Evolutionary conservation across 75 land plant genomes (phyloP), one percentile per base, ranked within the genome.

Genomic region (Sequoiadendron giganteum): DNA sequence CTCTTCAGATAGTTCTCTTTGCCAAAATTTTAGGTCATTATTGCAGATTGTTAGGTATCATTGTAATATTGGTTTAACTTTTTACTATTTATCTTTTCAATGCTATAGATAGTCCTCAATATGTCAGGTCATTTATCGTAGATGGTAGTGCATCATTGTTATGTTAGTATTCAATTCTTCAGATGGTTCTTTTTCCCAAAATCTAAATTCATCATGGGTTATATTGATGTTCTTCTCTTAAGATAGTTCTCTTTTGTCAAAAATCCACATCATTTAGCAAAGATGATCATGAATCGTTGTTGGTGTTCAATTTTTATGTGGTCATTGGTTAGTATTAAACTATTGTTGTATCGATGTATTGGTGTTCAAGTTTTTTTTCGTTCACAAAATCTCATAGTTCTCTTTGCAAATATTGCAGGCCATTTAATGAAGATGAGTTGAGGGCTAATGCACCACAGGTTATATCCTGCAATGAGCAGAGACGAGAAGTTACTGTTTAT

Each of bases 391-490:
- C 70, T 65, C 70, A 65, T 8, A 28, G 70, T 28, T 79, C 1
- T 79, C 21, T 19, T 79, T 79, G 47, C 82, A 40, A 79, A 79
- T 19, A 79, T 79, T 82, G 28, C 86, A 97, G 99, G 91, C 99
- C 99, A 6, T 90, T 93, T 86, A 95, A 83, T 87, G 99, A 97
- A 5, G 99, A 97, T 11, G 99, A 97, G 90, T 45, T 78, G 47
- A 87, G 89, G 83, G 49, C 95, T 36, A 90, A 94, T 89, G 94
- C 93, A 9, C 97, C 96, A 1, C 95, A 95, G 39, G 97, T 95
- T n/a, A 93, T 97, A 28, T 90, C 96, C 25, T 97, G 99, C 87
- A 86, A 96, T 87, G 99, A 97, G 84, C 90, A 88, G n/a, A 95
- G 94, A 49, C 91, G 96, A 81, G 99, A 97, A 91, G 99, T 97